Evolutionary conservation across 257 asterid genomes (phyloP), one percentile per base, ranked within the genome.

Genomic region (Misopates orontium): DNA sequence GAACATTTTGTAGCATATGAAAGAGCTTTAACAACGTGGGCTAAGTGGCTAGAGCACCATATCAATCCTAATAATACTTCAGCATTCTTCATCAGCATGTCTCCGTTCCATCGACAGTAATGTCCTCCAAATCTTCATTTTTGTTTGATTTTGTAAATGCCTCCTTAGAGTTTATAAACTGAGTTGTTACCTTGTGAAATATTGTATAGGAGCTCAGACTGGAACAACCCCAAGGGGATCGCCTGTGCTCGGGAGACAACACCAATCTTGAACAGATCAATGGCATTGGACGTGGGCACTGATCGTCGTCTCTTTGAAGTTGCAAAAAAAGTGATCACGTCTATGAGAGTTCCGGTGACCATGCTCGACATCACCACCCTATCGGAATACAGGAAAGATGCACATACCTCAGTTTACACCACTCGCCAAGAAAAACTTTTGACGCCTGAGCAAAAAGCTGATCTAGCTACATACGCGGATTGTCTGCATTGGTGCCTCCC

Each of bases 401-500:
- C 66, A 3, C 88, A 83, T 60, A 75, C 86, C 31, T 75, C 84
- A 4, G 77, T 83, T 1, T 73, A 83, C 62, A 80, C 88, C 19
- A 60, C 75, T 53, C 71, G 82, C 1, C 85, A 80, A 47, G 84
- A 84, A 18, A 80, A 74, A 23, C 72, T 78, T 64, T 66, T 83
- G 65, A 80, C 82, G 17, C 70, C 75, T 0, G 77, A 80, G 70
- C 77, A 83, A 25, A 73, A 80, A 66, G 74, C 84, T 5, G 56
- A 78, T 25, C 86, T 86, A 12, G 79, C 78, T 40, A 23, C 9
- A 4, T 83, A 39, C 50, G 84, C 85, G 16, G 86, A 83, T 75
- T 83, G 86, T 56, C 56, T 80, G 61, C 86, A 83, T 20, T 75
- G 88, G 88, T 80, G 88, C 22, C 78, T 83, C 1, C 84, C 88